phyloP scores from a whole-genome alignment of 2,329 filamentous ascomycete species.

The Fusarium sp. region DNA sequence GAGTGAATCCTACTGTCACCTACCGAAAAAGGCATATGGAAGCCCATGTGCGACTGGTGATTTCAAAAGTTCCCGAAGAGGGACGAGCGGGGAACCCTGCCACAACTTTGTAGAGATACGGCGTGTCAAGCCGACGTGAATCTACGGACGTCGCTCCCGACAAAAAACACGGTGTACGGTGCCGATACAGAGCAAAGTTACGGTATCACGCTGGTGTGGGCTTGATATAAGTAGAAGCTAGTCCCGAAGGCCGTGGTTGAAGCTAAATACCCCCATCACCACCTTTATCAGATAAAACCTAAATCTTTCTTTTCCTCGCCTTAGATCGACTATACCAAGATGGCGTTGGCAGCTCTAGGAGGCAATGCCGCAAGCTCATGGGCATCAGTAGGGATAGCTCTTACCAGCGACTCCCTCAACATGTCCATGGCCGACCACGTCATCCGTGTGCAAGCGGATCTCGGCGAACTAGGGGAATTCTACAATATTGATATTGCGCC shows the following conservation, averaged over 20 bases:
- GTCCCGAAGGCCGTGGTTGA: too few species aligned
- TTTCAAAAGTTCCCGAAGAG: conserved; percentile 30
- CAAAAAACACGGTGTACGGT: not conserved
- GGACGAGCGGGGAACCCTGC: conserved; percentile 36
- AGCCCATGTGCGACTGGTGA: conserved; percentile 10
- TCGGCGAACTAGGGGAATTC: conserved; percentile 19
- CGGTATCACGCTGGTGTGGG: not conserved
- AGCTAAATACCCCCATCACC: not conserved
- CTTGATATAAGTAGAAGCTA: not conserved
- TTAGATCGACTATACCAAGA: not conserved
- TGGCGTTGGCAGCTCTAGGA: conserved; percentile 11
- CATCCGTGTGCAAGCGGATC: conserved; percentile 28
- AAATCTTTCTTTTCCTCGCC: not conserved
- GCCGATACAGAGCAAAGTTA: not conserved
- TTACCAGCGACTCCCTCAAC: conserved; percentile 9
- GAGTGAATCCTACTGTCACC: conserved; percentile 10
- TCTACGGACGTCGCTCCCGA: conserved; percentile 14
- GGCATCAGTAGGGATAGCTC: not conserved
- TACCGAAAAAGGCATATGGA: conserved; percentile 27
- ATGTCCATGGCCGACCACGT: conserved; percentile 29
- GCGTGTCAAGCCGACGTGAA: conserved; percentile 14
- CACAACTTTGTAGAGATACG: not conserved
- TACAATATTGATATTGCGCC: conserved; percentile 28
- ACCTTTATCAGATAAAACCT: not conserved
- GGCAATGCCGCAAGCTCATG: not conserved